These are phyloP conservation scores for Grosmannia huntii DNA, from an alignment of 2,329 filamentous ascomycete genomes.

Conservation along the genomic window DNA sequence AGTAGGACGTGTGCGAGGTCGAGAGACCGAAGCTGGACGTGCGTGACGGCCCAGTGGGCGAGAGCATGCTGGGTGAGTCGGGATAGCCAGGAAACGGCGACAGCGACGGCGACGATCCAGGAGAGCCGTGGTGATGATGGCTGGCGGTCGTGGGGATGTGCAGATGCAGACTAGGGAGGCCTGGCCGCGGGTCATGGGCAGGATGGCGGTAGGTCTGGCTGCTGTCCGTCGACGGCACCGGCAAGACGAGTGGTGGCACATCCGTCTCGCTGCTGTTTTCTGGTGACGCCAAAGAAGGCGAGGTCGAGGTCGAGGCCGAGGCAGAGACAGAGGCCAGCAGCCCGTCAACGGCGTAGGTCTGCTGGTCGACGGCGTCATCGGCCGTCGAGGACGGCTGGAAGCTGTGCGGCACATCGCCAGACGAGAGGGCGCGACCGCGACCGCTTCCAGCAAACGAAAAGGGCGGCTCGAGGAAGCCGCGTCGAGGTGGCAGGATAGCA, in stretches of 20 bases:
- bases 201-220: not conserved
- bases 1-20: slow-evolving; percentile 18
- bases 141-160: slow-evolving; percentile 26
- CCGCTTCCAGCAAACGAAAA: too few species aligned
- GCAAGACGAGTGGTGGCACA: not conserved
- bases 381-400: not conserved
- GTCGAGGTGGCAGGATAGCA: slow-evolving; percentile 6
- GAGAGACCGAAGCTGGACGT: slow-evolving; percentile 41
- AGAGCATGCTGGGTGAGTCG: slow-evolving; percentile 40
- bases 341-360: too few species aligned
- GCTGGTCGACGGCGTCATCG: too few species aligned
- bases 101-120: slow-evolving; percentile 33
- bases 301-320: not conserved
- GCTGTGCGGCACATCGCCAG: slow-evolving; percentile 25
- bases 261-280: not conserved
- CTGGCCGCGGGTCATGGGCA: not conserved
- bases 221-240: not conserved
- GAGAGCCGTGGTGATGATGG: slow-evolving; percentile 14
- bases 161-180: slow-evolving; percentile 22
- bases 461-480: too few species aligned
- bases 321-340: too few species aligned
- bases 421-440: slow-evolving; percentile 33
- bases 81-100: slow-evolving; percentile 58
- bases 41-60: slow-evolving; percentile 23
- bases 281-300: too few species aligned